Evolutionary conservation across 1,284 basidiomycete genomes (phyloP).

Genomic region (Leccinum fallax): DNA sequence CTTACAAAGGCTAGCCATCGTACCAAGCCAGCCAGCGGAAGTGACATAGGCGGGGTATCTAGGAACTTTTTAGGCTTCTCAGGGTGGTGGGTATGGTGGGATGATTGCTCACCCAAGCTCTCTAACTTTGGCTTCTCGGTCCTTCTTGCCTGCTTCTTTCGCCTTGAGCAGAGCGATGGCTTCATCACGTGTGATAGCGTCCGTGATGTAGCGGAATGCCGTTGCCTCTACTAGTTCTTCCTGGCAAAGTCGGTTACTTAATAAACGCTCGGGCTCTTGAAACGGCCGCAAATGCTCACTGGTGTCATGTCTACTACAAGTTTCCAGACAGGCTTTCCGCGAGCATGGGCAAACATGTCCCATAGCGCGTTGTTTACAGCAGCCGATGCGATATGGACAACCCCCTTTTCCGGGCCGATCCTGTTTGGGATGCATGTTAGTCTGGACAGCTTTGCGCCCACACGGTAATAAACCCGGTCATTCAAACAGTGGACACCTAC

Average conservation of each 20-base stretch:
- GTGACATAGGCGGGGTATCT: slow-evolving; percentile 97
- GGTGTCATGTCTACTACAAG: slow-evolving; percentile 83
- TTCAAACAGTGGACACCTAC: slow-evolving; percentile 43
- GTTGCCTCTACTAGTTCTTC: slow-evolving; percentile 87
- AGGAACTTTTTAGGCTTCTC: not conserved
- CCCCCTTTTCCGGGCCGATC: slow-evolving; percentile 89
- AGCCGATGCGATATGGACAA: slow-evolving; percentile 80
- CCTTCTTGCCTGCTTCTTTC: slow-evolving; percentile 76
- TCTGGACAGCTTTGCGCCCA: not conserved
- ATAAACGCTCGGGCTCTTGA: not conserved
- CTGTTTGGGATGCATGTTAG: slow-evolving; percentile 37
- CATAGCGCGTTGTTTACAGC: slow-evolving; percentile 83
- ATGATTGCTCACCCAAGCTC: slow-evolving; percentile 52
- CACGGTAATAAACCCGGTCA: not conserved
- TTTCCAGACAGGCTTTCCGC: slow-evolving; percentile 85
- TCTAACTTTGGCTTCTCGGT: slow-evolving; percentile 74
- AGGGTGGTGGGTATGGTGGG: not conserved
- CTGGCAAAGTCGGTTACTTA: slow-evolving; percentile 35
- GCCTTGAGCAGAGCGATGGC: slow-evolving; percentile 82
- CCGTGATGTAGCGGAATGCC: slow-evolving; percentile 91
- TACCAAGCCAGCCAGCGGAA: slow-evolving; percentile 88
- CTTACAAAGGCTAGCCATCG: not conserved
- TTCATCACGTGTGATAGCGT: slow-evolving; percentile 90
- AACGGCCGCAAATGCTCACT: slow-evolving; percentile 39
- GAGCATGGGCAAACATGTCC: slow-evolving; percentile 81